Evolutionary conservation across 2,329 filamentous ascomycete species (phyloP).

Genomic region (Pseudocercospora ulei): DNA sequence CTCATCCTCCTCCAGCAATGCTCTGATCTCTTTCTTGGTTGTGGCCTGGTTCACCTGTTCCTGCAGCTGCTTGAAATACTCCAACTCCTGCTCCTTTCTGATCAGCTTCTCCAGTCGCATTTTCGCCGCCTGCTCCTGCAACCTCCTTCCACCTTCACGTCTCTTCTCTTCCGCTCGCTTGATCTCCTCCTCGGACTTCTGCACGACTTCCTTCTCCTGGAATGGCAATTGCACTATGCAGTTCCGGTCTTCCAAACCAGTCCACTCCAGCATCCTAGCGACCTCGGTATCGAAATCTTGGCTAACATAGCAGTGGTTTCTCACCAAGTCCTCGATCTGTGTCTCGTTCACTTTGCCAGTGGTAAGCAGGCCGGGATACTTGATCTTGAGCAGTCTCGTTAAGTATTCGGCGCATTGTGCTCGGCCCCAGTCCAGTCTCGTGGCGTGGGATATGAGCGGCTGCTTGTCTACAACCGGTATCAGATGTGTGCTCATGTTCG

Average conservation of each 20-base stretch:
- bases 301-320: constrained; percentile 82
- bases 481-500: constrained; percentile 85
- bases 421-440: constrained; percentile 88
- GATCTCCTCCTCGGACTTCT: constrained; percentile 92
- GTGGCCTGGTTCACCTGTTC: constrained; percentile 55
- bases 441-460: constrained; percentile 73
- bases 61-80: constrained; percentile 84
- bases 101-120: constrained; percentile 93
- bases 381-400: constrained; percentile 75
- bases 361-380: constrained; percentile 74
- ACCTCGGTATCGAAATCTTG: constrained; percentile 74
- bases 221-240: constrained; percentile 85
- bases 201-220: constrained; percentile 77
- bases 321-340: constrained; percentile 79
- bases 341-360: constrained; percentile 63
- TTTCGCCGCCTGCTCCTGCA: constrained; percentile 94
- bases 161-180: constrained; percentile 83
- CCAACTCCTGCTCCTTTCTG: constrained; percentile 87
- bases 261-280: constrained; percentile 73
- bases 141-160: constrained; percentile 79
- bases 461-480: constrained; percentile 87
- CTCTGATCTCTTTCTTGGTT: constrained; percentile 83
- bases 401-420: constrained; percentile 84
- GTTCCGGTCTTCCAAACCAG: constrained; percentile 79
- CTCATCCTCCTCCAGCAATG: constrained; percentile 73